These are phyloP conservation scores for Crithidia sp. DNA, from an alignment of 208 protist species.

Conservation along the genomic window DNA sequence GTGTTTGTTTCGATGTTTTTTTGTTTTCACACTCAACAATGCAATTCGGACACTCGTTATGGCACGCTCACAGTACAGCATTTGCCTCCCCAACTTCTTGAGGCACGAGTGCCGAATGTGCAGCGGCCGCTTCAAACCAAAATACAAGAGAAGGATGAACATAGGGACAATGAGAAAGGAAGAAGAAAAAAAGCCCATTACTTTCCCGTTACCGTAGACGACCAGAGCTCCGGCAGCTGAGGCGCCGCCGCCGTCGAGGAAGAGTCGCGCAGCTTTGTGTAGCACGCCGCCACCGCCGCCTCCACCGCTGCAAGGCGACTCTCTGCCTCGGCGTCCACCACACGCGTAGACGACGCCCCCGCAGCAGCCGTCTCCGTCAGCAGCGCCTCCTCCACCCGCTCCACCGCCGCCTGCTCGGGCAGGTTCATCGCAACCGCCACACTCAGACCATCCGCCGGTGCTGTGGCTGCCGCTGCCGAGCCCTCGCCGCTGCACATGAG, in stretches of 20 bases:
- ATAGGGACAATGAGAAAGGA: constrained; percentile 7
- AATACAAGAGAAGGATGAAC: constrained; percentile 1
- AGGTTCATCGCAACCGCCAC: constrained; percentile 9
- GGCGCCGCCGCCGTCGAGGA: constrained; percentile 6
- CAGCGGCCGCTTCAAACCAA: background rate
- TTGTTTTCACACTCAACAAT: too few relatives aligned
- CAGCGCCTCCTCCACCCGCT: constrained; percentile 25
- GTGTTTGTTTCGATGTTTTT: too few relatives aligned
- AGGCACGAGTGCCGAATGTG: too few relatives aligned
- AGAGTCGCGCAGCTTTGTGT: constrained; percentile 2
- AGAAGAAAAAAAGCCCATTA: constrained; percentile 19
- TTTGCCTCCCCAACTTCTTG: too few relatives aligned
- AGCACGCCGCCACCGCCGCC: constrained; percentile 7
- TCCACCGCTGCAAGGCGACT: background rate
- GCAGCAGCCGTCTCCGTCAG: constrained; percentile 8
- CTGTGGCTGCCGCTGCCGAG: background rate
- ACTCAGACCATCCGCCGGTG: background rate
- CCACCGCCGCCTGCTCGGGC: constrained; percentile 19
- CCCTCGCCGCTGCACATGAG: background rate
- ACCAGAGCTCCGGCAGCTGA: constrained; percentile 15
- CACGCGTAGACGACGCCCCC: background rate
- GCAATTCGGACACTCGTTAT: too few relatives aligned
- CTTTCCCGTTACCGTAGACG: background rate
- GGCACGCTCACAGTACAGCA: too few relatives aligned
- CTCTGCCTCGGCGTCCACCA: background rate